These are phyloP conservation scores for Phyllosticta citrichinensis DNA, from an alignment of 2,329 filamentous ascomycete genomes.

Conservation along the genomic window DNA sequence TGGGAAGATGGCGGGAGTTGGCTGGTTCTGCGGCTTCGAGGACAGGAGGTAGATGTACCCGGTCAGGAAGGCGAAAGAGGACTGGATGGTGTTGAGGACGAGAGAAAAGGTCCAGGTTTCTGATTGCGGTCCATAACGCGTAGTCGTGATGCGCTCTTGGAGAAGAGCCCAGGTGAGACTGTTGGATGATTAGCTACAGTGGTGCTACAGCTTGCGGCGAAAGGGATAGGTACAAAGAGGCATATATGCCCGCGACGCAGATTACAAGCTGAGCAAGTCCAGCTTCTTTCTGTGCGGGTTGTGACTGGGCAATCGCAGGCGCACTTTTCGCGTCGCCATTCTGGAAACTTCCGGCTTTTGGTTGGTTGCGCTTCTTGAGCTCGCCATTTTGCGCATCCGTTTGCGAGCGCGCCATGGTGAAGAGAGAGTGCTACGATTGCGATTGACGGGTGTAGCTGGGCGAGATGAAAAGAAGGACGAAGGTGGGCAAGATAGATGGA, in stretches of 20 bases:
- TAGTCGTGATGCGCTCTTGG: constrained; percentile 95
- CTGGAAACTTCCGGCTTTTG: constrained; percentile 19
- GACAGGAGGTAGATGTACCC: constrained; percentile 71
- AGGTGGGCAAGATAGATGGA: neutral
- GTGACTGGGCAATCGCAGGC: constrained; percentile 19
- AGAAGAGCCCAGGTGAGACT: constrained; percentile 90
- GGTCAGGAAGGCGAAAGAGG: constrained; percentile 71
- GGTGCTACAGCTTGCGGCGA: neutral
- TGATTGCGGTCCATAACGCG: constrained; percentile 58
- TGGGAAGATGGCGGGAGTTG: constrained; percentile 60
- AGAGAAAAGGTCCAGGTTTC: constrained; percentile 86
- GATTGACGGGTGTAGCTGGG: neutral
- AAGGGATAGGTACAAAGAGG: constrained; percentile 63
- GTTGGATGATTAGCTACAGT: neutral
- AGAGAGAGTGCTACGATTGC: neutral
- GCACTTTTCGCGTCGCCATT: constrained; percentile 18
- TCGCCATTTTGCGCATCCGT: constrained; percentile 25
- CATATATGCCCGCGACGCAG: constrained; percentile 92
- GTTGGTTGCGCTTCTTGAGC: constrained; percentile 14
- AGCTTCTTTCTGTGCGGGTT: constrained; percentile 30
- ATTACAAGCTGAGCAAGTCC: constrained; percentile 68
- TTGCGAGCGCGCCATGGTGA: neutral
- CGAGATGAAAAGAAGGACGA: neutral
- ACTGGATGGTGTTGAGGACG: constrained; percentile 94
- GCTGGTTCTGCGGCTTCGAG: constrained; percentile 44